Percentiles rank a stretch among this genome's conserved stretches.
Evolutionary conservation across 2,329 filamentous ascomycete species (phyloP).

Genomic region (Neofusicoccum kwambonambiense): DNA sequence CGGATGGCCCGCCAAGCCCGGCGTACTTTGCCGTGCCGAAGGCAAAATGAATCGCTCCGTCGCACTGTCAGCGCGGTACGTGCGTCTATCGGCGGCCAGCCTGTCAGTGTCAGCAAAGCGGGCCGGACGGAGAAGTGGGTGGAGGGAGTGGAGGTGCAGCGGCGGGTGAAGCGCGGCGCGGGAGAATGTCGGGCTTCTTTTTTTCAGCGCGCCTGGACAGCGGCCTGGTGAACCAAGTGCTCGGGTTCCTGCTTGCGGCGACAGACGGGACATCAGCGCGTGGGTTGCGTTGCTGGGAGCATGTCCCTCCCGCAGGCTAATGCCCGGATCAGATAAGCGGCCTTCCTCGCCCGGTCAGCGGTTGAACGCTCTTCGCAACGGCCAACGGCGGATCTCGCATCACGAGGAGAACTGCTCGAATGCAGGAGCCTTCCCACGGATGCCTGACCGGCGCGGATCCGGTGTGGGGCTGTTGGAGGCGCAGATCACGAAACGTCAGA

Average conservation of each 20-base stretch:
- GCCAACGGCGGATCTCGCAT: neutral
- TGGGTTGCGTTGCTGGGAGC: no score
- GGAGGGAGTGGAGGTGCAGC: no score
- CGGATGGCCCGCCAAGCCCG: neutral
- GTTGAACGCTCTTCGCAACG: no score
- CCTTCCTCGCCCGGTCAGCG: neutral
- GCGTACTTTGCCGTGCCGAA: neutral
- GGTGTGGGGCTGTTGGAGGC: neutral
- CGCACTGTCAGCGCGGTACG: neutral
- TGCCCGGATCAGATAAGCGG: neutral
- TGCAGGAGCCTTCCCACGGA: neutral
- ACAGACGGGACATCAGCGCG: no score
- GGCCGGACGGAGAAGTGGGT: no score
- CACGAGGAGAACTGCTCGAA: neutral
- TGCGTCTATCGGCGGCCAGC: neutral
- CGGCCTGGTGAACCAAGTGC: no score
- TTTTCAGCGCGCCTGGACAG: no score
- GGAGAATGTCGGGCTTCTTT: no score
- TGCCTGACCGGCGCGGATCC: neutral
- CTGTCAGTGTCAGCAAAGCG: no score
- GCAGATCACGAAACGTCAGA: constrained; percentile 1
- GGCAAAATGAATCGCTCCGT: neutral
- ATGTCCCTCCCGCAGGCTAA: no score
- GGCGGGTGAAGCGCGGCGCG: no score
- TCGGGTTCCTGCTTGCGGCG: no score